A percentile compares a stretch with the other conserved stretches of the same genome.
phyloP scores from a whole-genome alignment of 2,329 filamentous ascomycete genomes.

The Decorospora gaudefroyi region DNA sequence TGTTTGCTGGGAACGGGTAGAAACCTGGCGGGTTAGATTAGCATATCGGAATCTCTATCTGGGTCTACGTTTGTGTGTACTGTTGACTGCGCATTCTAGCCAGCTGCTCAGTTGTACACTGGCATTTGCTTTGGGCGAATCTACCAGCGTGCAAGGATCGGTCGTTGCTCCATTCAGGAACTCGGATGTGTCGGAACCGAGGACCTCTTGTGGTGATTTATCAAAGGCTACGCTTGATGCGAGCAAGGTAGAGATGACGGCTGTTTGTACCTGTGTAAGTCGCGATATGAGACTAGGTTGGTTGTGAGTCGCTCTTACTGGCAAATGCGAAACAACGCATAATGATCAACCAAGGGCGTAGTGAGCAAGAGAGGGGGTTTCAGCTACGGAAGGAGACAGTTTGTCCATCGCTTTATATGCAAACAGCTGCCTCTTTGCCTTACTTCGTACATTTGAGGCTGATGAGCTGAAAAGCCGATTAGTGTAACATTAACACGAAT shows the following conservation, averaged over 20 bases:
- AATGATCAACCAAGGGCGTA: too few species aligned
- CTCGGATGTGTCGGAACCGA: conserved; percentile 1
- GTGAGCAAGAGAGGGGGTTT: neutral
- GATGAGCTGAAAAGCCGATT: conserved; percentile 6
- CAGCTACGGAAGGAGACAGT: neutral
- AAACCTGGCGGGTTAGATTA: conserved; percentile 25
- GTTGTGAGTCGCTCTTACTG: conserved; percentile 3
- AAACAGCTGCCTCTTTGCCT: conserved; percentile 5
- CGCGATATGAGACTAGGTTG: neutral
- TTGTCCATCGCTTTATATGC: conserved; percentile 1
- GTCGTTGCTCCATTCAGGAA: conserved; percentile 1
- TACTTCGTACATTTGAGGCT: conserved; percentile 2
- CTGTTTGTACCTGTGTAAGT: conserved; percentile 5
- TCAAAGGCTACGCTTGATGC: conserved; percentile 6
- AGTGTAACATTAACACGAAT: conserved; percentile 6
- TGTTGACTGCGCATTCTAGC: conserved; percentile 41
- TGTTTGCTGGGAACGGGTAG: conserved; percentile 42
- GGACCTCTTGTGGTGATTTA: conserved; percentile 8
- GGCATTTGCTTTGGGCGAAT: conserved; percentile 30
- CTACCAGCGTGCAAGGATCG: conserved; percentile 33
- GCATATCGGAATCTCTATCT: neutral
- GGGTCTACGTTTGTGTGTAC: conserved; percentile 11
- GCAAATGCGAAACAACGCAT: conserved; percentile 9
- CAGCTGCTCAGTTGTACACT: conserved; percentile 38
- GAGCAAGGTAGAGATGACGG: conserved; percentile 2